Conservation (phyloP, 2,329 filamentous ascomycete genomes). For the Mollisiaceae sp. region DNA sequence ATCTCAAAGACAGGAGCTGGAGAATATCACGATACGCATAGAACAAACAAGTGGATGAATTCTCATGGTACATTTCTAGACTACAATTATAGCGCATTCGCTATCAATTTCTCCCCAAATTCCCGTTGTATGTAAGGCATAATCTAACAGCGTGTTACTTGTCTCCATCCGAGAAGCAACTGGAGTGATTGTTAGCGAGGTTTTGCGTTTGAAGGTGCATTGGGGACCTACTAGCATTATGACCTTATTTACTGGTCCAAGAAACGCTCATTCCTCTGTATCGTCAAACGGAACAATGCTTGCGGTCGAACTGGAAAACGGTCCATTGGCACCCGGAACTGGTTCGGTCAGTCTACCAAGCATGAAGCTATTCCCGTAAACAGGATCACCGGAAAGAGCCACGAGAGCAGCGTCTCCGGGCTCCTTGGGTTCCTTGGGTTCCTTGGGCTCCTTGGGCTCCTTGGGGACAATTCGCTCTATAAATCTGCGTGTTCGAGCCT, state of each 20-base stretch:
- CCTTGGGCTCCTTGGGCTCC: not conserved
- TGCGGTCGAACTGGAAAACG: not conserved
- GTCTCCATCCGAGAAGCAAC: no score
- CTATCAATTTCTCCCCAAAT: no score
- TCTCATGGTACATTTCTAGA: no score
- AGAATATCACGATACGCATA: no score
- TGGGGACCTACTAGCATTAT: not conserved
- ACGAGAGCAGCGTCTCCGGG: not conserved
- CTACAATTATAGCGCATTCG: no score
- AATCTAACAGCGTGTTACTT: not conserved
- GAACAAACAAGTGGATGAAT: no score
- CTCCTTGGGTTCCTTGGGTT: not conserved
- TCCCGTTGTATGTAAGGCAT: no score
- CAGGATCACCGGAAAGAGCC: not conserved
- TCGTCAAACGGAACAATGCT: not conserved
- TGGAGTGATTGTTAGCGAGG: not conserved
- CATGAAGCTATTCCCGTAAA: not conserved
- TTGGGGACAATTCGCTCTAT: slow-evolving; percentile 3
- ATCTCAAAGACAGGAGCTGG: no score
- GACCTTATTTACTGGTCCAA: not conserved
- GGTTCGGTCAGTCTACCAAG: not conserved
- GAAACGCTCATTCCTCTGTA: not conserved
- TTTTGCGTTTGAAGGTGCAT: not conserved
- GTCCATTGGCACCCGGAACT: not conserved
- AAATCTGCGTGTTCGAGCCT: slow-evolving; percentile 14